These are phyloP conservation scores for Chlamydomonas sp. DNA, from an alignment of 139 green algal genomes.

Conservation along the genomic window DNA sequence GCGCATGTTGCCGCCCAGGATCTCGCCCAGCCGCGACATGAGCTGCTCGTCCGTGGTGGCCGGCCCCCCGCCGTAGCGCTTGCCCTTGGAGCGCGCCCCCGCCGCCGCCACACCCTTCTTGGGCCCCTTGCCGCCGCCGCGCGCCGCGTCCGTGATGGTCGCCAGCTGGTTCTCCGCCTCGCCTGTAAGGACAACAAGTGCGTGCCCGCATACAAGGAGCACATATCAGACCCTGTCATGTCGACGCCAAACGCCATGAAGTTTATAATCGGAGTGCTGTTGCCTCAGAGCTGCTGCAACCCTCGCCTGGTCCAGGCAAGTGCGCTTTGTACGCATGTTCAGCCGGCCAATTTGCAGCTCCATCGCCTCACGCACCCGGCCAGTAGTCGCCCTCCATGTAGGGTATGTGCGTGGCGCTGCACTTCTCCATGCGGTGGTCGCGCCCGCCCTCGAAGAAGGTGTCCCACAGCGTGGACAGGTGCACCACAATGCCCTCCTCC, in stretches of 20 bases:
- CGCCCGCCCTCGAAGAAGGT: conserved; percentile 90
- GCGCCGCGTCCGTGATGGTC: conserved; percentile 44
- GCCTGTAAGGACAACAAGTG: conserved; percentile 14
- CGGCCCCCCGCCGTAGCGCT: conserved; percentile 69
- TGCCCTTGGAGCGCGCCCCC: conserved; percentile 76
- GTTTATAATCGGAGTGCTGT: neutral
- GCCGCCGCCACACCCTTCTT: conserved; percentile 47
- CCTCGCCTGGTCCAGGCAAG: neutral
- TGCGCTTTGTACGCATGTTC: neutral
- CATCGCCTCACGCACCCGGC: conserved; percentile 79
- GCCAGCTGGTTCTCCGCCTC: conserved; percentile 82
- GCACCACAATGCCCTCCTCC: conserved; percentile 77
- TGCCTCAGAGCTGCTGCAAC: neutral
- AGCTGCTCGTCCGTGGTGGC: conserved; percentile 78
- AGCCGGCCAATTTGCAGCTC: neutral
- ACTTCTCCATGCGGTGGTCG: conserved; percentile 75
- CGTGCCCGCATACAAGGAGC: too few species aligned
- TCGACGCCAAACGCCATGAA: neutral
- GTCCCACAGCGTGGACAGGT: conserved; percentile 94
- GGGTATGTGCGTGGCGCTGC: conserved; percentile 76
- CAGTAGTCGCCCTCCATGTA: conserved; percentile 99
- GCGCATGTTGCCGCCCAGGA: conserved; percentile 89
- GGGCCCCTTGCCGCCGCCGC: conserved; percentile 36
- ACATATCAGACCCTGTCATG: too few species aligned
- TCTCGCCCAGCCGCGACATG: conserved; percentile 84